Percentiles rank a stretch among this genome's conserved stretches.
These are phyloP conservation scores for Gillenia trifoliata DNA, from an alignment of 306 rosid genomes.

Conservation along the genomic window DNA sequence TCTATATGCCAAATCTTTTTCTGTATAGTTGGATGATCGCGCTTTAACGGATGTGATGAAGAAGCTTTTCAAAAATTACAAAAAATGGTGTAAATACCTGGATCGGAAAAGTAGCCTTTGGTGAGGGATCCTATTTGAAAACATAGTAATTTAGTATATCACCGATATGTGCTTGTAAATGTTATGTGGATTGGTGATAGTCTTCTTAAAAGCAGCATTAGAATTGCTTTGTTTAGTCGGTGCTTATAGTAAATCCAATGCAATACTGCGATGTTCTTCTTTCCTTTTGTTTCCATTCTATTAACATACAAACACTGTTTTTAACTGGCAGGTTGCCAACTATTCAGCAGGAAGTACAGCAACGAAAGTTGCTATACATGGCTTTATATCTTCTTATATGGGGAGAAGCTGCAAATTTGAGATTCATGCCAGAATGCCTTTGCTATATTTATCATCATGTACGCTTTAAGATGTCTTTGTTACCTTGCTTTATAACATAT, in stretches of 20 bases:
- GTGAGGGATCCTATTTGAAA: constrained; percentile 44
- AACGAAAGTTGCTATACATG: constrained; percentile 84
- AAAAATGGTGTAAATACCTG: constrained; percentile 90
- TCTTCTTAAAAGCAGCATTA: neutral
- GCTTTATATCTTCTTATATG: constrained; percentile 96
- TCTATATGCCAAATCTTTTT: neutral
- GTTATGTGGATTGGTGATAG: neutral
- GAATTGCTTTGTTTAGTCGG: neutral
- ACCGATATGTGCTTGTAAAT: neutral
- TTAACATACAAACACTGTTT: constrained; percentile 8
- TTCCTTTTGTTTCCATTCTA: neutral
- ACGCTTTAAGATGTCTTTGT: constrained; percentile 21
- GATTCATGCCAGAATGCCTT: constrained; percentile 99
- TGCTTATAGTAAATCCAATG: neutral
- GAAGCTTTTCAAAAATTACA: constrained; percentile 89
- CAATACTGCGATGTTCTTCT: neutral
- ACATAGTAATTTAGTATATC: neutral
- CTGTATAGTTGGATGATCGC: constrained; percentile 71
- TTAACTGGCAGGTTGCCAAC: constrained; percentile 74
- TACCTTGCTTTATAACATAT: neutral
- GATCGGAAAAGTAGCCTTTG: constrained; percentile 98
- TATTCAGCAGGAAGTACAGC: constrained; percentile 96
- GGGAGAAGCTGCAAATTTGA: constrained; percentile 99
- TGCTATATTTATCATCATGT: constrained; percentile 98
- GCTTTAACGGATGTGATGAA: constrained; percentile 86